phyloP scores from a whole-genome alignment of 768 basidiomycete genomes.

The Inosperma sp. region DNA sequence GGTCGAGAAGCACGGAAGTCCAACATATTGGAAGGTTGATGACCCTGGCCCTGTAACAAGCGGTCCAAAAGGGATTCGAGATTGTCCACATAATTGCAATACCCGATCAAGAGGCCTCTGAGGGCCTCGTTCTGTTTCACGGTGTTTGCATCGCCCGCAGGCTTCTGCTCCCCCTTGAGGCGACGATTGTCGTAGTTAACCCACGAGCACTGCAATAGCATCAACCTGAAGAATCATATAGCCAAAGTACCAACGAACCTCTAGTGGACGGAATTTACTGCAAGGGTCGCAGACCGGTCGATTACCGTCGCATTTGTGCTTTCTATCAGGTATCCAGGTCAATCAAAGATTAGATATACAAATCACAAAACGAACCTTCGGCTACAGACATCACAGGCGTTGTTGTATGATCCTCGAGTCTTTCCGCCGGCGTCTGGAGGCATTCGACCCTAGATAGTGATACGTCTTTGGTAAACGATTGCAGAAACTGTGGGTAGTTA shows the following conservation, averaged over 20 bases:
- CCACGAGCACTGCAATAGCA: slow-evolving; percentile 1
- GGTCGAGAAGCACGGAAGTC: slow-evolving; percentile 23
- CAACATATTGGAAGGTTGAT: slow-evolving; percentile 15
- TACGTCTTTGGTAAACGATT: neutral
- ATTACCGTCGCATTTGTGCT: slow-evolving; percentile 43
- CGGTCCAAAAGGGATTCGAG: slow-evolving; percentile 40
- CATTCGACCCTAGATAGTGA: no score
- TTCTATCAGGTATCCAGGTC: slow-evolving; percentile 26
- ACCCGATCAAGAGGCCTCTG: slow-evolving; percentile 33
- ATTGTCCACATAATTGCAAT: slow-evolving; percentile 36
- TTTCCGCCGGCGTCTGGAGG: neutral
- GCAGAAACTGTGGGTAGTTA: neutral
- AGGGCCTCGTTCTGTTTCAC: slow-evolving; percentile 45
- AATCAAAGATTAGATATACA: neutral
- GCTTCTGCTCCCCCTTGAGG: slow-evolving; percentile 44
- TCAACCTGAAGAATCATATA: neutral
- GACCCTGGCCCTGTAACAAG: neutral
- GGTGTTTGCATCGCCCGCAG: slow-evolving; percentile 38
- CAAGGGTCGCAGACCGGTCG: slow-evolving; percentile 44
- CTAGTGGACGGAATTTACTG: slow-evolving; percentile 30
- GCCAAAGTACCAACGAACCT: slow-evolving; percentile 27
- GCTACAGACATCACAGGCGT: slow-evolving; percentile 13
- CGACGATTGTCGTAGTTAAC: slow-evolving; percentile 13
- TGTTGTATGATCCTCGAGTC: slow-evolving; percentile 1
- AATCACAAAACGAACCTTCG: slow-evolving; percentile 31